Percentiles rank a stretch among this genome's conserved stretches.
Evolutionary conservation across 2,329 filamentous ascomycete species (phyloP).

Genomic region (Hypoxylon sp.): DNA sequence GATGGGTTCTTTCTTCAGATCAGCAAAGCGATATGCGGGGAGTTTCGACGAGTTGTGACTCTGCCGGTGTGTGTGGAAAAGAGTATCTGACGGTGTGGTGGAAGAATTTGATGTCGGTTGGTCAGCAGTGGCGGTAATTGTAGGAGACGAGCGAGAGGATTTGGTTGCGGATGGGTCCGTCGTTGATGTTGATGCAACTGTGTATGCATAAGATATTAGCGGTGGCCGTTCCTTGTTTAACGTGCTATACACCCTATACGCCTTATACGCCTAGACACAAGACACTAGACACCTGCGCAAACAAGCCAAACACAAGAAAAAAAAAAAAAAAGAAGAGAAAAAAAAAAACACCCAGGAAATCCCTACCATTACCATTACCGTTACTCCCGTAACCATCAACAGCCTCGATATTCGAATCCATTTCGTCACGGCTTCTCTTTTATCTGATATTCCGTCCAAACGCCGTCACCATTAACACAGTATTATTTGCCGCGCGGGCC

Average conservation of each 20-base stretch:
- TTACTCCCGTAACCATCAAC: slow-evolving; percentile 8
- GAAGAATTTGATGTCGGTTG: slow-evolving; percentile 9
- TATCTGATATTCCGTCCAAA: slow-evolving; percentile 7
- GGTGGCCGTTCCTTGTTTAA: slow-evolving; percentile 8
- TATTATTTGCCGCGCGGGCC: slow-evolving; percentile 29
- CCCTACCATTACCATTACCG: slow-evolving; percentile 1
- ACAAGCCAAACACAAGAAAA: neutral
- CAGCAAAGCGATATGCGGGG: slow-evolving; percentile 66
- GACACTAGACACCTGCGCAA: neutral
- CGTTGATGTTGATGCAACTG: slow-evolving; percentile 23
- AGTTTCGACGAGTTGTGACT: slow-evolving; percentile 67
- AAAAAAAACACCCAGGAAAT: slow-evolving; percentile 4
- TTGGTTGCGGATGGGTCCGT: slow-evolving; percentile 34
- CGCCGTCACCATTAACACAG: slow-evolving; percentile 8
- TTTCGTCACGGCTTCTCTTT: slow-evolving; percentile 28
- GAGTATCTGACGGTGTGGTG: slow-evolving; percentile 38
- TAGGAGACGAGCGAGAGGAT: slow-evolving; percentile 29
- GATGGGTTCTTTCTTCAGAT: slow-evolving; percentile 57
- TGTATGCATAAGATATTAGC: slow-evolving; percentile 31
- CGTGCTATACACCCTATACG: neutral
- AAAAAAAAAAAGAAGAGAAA: neutral
- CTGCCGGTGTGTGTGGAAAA: slow-evolving; percentile 62
- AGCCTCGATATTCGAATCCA: slow-evolving; percentile 35
- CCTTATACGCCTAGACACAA: neutral
- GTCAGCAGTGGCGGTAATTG: slow-evolving; percentile 19